Base-by-base conservation (phyloP, 306 rosid species). In the Prunus kanzakura region DNA sequence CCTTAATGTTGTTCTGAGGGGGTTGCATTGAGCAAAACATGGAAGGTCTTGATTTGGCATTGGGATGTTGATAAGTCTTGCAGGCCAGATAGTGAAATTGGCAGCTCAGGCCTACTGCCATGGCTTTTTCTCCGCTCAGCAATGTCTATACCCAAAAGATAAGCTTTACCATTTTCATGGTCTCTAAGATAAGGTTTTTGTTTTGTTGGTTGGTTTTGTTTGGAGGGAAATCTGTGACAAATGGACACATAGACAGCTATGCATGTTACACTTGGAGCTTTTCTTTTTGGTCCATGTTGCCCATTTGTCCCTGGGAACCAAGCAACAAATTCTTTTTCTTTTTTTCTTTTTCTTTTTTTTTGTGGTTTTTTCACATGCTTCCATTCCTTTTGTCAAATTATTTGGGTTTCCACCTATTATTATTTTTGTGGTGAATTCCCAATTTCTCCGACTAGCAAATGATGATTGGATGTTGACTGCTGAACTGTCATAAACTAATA, bases 1-100 rank as follows among this genome's bases (percentile, higher is more conserved):
- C 97, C 96, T 91, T 96, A 76, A 91, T 89, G 56, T 87, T 92
- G 84, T 76, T 88, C 72, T 82, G 90, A 32, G 81, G 45, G 27
- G 90, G 96, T 72, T 89, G 93, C 18, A 83, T 85, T 18, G 96
- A 86, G 80, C 97, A 89, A 72, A 79, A 83, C 58, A 85, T 79
- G 35, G 60, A 76, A 76, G 83, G 70, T 75, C 72, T 88, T 41
- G 79, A 73, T 69, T 72, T 89, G 66, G n/a, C 14, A 45, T 72
- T 89, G 66, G n/a, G 12, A 50, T 50, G 75, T 4, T 54, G 71
- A 74, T 82, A 78, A 76, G 20, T 80, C 23, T 73, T 84, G 79
- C 56, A 79, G 74, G 72, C 74, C 67, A 80, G 64, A 47, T 80
- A 73, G 35, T 83, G 88, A 55, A 86, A 85, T 6, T 81, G 89